A percentile compares a stretch with the other conserved stretches of the same genome.
Conservation (phyloP, 768 basidiomycete species). For the Amanita rubescens region DNA sequence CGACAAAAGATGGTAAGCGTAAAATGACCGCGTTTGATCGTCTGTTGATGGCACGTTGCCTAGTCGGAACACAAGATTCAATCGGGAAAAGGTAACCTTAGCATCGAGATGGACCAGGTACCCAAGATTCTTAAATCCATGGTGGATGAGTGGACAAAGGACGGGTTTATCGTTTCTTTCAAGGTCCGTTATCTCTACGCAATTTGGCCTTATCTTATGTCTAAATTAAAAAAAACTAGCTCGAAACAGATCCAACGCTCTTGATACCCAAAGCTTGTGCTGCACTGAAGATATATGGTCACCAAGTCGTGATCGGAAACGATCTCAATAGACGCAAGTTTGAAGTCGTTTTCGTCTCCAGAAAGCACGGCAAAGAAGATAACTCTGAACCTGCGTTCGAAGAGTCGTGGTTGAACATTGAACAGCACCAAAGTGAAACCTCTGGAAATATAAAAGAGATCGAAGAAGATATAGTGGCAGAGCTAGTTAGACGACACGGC, state of each 20-base stretch:
- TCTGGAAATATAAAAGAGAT: constrained; percentile 61
- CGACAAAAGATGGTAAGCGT: constrained; percentile 72
- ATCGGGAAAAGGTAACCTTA: constrained; percentile 87
- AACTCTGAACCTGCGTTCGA: constrained; percentile 25
- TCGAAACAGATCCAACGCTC: constrained; percentile 83
- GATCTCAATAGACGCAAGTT: constrained; percentile 86
- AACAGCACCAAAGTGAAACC: constrained; percentile 32
- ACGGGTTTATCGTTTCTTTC: constrained; percentile 94
- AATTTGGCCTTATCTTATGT: too few relatives aligned
- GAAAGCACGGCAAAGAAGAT: constrained; percentile 18
- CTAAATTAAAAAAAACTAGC: constrained; percentile 40
- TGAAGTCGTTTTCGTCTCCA: constrained; percentile 89
- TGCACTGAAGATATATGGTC: constrained; percentile 90
- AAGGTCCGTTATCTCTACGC: constrained; percentile 63
- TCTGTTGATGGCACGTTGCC: too few relatives aligned
- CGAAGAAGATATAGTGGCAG: constrained; percentile 82
- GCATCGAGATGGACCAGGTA: constrained; percentile 98
- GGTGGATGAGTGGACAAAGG: constrained; percentile 88
- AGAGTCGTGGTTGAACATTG: constrained; percentile 62
- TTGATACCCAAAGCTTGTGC: constrained; percentile 86
- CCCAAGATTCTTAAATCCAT: constrained; percentile 92
- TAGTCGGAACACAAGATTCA: constrained; percentile 99
- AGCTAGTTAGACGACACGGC: constrained; percentile 67
- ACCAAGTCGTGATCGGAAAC: constrained; percentile 96
- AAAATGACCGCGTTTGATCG: neutral